A percentile compares a stretch with the other conserved stretches of the same genome.
Evolutionary conservation across 208 protist genomes (phyloP).

Genomic region (Borovskyia barvae): DNA sequence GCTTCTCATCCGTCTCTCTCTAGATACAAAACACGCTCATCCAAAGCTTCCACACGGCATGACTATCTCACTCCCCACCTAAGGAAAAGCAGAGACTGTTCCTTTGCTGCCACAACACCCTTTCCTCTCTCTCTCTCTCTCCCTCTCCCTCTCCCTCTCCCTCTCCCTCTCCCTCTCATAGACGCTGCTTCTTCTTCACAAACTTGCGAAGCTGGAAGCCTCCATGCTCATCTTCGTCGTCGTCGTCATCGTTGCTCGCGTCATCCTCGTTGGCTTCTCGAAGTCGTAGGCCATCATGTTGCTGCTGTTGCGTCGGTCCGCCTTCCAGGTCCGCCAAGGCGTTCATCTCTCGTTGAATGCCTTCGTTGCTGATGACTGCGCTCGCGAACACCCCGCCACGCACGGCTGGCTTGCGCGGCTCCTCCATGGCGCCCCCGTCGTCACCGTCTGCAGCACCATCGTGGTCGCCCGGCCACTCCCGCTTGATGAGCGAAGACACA

Average conservation of each 20-base stretch:
- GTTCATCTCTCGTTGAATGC: slow-evolving; percentile 73
- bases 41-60: too few species aligned
- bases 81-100: not conserved
- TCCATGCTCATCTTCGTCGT: slow-evolving; percentile 17
- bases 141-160: too few species aligned
- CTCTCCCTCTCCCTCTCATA: too few species aligned
- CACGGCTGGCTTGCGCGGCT: slow-evolving; percentile 20
- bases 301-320: slow-evolving; percentile 14
- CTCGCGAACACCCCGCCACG: slow-evolving; percentile 49
- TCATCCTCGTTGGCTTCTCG: slow-evolving; percentile 21
- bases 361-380: slow-evolving; percentile 73
- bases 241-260: slow-evolving; percentile 8
- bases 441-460: slow-evolving; percentile 40
- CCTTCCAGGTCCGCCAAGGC: slow-evolving; percentile 44
- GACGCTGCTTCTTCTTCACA: slow-evolving; percentile 41
- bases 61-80: too few species aligned
- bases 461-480: slow-evolving; percentile 1
- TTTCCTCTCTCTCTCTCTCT: not conserved
- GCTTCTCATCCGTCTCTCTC: too few species aligned
- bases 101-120: not conserved
- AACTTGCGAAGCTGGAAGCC: slow-evolving; percentile 24
- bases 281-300: slow-evolving; percentile 36
- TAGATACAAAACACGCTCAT: too few species aligned
- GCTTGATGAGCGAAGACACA: not conserved
- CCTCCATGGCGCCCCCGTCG: slow-evolving; percentile 15